Conservation (phyloP, 148 eudicot genomes). For the Amaranthus hypochondriacus region DNA sequence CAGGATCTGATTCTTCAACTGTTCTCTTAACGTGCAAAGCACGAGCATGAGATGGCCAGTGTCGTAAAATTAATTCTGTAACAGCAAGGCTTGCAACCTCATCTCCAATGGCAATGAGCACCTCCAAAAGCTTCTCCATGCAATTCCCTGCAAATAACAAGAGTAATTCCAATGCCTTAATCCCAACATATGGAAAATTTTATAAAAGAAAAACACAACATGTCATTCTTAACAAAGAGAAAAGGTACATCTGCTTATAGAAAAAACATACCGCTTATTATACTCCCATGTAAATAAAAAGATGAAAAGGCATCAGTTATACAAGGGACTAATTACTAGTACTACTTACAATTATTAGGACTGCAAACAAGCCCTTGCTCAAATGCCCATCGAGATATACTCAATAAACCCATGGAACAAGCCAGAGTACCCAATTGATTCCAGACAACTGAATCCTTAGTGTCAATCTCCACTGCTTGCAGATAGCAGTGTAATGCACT, state of each 20-base stretch:
- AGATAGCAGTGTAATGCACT: slow-evolving; percentile 83
- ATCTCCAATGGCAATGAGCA: slow-evolving; percentile 93
- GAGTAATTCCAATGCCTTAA: no score
- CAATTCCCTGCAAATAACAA: slow-evolving; percentile 73
- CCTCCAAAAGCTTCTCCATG: slow-evolving; percentile 98
- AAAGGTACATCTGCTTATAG: background rate
- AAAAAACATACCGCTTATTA: background rate
- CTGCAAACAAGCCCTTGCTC: slow-evolving; percentile 97
- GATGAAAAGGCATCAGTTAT: background rate
- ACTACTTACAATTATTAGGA: slow-evolving; percentile 86
- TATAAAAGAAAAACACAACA: background rate
- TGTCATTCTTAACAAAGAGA: background rate
- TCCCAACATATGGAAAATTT: no score
- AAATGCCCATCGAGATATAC: slow-evolving; percentile 97
- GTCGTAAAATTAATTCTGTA: slow-evolving; percentile 74
- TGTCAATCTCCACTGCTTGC: slow-evolving; percentile 97
- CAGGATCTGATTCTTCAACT: slow-evolving; percentile 73
- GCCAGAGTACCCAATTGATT: slow-evolving; percentile 92
- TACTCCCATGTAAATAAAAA: slow-evolving; percentile 5
- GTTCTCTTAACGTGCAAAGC: slow-evolving; percentile 81
- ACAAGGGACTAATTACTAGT: slow-evolving; percentile 18
- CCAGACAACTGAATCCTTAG: slow-evolving; percentile 92
- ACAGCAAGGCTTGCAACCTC: slow-evolving; percentile 93
- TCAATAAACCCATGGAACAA: slow-evolving; percentile 87
- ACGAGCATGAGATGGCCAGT: slow-evolving; percentile 98